Base-by-base conservation (phyloP, 768 basidiomycete species). In the Hygrophorus pudorinus region DNA sequence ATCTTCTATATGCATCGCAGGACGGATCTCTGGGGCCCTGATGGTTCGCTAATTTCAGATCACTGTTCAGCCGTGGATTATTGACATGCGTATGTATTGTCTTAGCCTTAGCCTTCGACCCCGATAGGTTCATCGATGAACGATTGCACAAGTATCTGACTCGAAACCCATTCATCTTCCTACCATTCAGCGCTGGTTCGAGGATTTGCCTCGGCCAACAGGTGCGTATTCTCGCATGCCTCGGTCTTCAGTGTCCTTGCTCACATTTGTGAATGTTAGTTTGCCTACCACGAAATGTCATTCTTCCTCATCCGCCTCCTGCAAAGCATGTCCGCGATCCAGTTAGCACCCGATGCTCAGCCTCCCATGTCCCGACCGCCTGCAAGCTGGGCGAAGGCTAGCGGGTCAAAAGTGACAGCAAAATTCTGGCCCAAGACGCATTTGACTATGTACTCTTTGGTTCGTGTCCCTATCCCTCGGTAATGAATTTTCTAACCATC, bases 111-210 rank as follows among this genome's bases (percentile, higher is more conserved):
- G 50, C 60, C 44, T 85, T 82, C 49, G 81, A 83, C 53, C 81
- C 81, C 0, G 75, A 81, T 47, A 68, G 81, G 1, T 83, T 81
- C 67, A 56, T 84, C 35, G 81, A 84, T 48, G 72, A 74, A 28
- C 66, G 80, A 2, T 41, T 79, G 33, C 63, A 67, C 4, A 78
- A 73, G 48, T 77, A 80, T 49, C 53, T 78, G 48, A 70, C 65
- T 0, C 65, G 69, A 5, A 78, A 78, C 50, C 77, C 78, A 0
- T 78, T 71, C 64, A 72, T 75, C 31, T 76, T 75, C 56, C 53
- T 75, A 10, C 72, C 72, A 2, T 75, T 75, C 59, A 75, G 72
- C 47, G 72, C 71, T 1, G 71, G 72, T 1, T 71, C 72, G 1
- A 56, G 72, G 3, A 75, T 73, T 13, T 75, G 71, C 47, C 59